Conservation (phyloP, 2,329 filamentous ascomycete species). For the Aspergillus floridensis region DNA sequence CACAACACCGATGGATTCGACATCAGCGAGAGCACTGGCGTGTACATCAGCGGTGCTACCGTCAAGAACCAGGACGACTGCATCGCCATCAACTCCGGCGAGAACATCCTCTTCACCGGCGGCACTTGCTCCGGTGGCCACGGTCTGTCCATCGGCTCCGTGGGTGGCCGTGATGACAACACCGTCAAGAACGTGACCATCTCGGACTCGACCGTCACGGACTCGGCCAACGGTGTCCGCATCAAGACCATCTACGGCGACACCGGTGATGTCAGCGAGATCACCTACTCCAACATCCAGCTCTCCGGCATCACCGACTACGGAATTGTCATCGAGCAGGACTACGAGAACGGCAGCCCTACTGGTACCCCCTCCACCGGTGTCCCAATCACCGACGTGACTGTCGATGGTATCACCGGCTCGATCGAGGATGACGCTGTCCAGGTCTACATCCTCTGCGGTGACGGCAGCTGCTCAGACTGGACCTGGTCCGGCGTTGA, state of each 20-base stretch:
- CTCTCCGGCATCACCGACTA: constrained; percentile 44
- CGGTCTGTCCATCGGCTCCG: constrained; percentile 59
- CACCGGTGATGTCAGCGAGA: constrained; percentile 52
- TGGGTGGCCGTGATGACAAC: constrained; percentile 57
- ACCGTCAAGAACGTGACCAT: constrained; percentile 54
- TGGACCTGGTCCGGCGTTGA: constrained; percentile 54
- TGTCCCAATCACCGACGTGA: constrained; percentile 43
- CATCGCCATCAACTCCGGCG: constrained; percentile 58
- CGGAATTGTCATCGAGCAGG: constrained; percentile 59
- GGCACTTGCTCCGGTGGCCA: constrained; percentile 41
- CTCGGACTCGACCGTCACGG: constrained; percentile 46
- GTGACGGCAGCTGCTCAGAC: constrained; percentile 49
- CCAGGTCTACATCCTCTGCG: constrained; percentile 57
- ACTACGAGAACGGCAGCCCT: constrained; percentile 52
- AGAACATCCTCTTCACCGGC: constrained; percentile 32
- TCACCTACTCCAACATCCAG: constrained; percentile 56
- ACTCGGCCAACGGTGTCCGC: constrained; percentile 58
- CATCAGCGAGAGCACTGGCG: constrained; percentile 41
- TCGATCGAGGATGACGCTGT: constrained; percentile 34
- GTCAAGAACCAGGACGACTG: constrained; percentile 62
- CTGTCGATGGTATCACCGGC: constrained; percentile 37
- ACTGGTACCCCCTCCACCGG: constrained; percentile 40
- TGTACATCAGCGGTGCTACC: constrained; percentile 52
- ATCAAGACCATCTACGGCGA: constrained; percentile 57
- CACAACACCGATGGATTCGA: constrained; percentile 54